Evolutionary conservation across 1,284 basidiomycete genomes (phyloP).

Genomic region (Pyrrhoderma noxium): DNA sequence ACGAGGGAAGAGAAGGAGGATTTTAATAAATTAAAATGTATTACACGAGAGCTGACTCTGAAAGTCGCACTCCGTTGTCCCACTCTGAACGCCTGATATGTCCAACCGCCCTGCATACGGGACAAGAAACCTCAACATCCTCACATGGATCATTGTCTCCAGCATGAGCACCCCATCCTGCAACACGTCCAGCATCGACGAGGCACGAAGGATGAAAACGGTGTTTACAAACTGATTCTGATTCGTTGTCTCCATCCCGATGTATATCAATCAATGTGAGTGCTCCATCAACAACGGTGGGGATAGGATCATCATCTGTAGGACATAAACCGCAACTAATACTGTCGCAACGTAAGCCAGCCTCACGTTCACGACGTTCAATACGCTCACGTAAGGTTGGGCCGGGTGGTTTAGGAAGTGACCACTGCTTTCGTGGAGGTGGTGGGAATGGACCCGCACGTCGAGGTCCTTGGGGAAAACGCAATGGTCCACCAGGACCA

Average conservation of each 20-base stretch:
- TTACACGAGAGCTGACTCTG: background rate
- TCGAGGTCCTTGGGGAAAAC: background rate
- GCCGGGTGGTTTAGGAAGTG: slow-evolving; percentile 46
- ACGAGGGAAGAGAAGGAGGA: background rate
- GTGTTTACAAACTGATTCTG: slow-evolving; percentile 45
- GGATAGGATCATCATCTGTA: slow-evolving; percentile 61
- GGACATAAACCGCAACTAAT: slow-evolving; percentile 66
- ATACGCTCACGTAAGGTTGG: slow-evolving; percentile 61
- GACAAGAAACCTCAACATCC: slow-evolving; percentile 56
- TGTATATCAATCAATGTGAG: slow-evolving; percentile 43
- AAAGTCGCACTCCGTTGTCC: slow-evolving; percentile 41
- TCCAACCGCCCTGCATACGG: slow-evolving; percentile 56
- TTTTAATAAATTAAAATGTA: background rate
- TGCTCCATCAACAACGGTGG: slow-evolving; percentile 26
- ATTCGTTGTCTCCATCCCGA: slow-evolving; percentile 19
- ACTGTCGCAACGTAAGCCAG: slow-evolving; percentile 62
- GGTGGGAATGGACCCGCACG: background rate
- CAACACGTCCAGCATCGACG: slow-evolving; percentile 65
- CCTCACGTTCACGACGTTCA: slow-evolving; percentile 60
- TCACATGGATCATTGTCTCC: slow-evolving; percentile 23
- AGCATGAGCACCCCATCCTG: slow-evolving; percentile 33
- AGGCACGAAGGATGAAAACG: slow-evolving; percentile 63
- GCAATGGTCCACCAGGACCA: background rate
- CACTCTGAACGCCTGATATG: slow-evolving; percentile 50
- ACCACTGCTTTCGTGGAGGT: slow-evolving; percentile 32